Base-by-base conservation (phyloP, 257 asterid genomes). In the Fraxinus cuspidata region DNA sequence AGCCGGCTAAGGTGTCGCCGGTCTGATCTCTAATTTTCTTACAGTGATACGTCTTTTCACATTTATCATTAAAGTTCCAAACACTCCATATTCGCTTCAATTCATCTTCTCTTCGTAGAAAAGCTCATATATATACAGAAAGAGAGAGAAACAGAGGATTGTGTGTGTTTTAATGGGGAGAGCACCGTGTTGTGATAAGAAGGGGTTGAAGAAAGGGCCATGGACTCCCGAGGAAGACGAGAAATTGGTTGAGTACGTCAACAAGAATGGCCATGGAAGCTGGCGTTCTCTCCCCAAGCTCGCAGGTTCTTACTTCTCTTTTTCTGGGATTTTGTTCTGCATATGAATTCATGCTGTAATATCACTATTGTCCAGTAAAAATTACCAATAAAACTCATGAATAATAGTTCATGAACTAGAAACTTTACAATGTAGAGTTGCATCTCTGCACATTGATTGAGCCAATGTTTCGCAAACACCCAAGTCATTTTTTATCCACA, bases 191-290 rank as follows among this genome's bases (percentile, higher is more conserved):
- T 94, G 98, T 89, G 98, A 92, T 15, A 92, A 88, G 92, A 90
- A 88, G 64, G 97, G 95, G 77, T 66, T 95, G 91, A 95, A 92
- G 78, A 95, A 86, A 85, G 98, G 99, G 78, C 96, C 98, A 5
- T 95, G 99, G 99, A 89, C 97, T 10, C 80, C 97, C 21, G 98
- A 94, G 29, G 98, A 94, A 92, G 98, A 94, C 63, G 95, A 88
- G 21, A 94, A 90, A 76, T 83, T 94, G 67, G 74, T 89, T 44
- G 90, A 89, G 2, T 94, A 87, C 69, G 90, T 94, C 82, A 91
- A 87, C 77, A 85, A 86, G 42, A 81, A 92, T 85, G 98, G 98
- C 18, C 93, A 89, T 86, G 96, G 96, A n/a, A 90, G 97, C 88
- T 94, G 98, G 98, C 90, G 96, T 70, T 85, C 91, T 71, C 91